Percentiles rank a stretch among this genome's conserved stretches.
phyloP scores from a whole-genome alignment of 2,329 filamentous ascomycete species.

The Aphanoascus verrucosus region DNA sequence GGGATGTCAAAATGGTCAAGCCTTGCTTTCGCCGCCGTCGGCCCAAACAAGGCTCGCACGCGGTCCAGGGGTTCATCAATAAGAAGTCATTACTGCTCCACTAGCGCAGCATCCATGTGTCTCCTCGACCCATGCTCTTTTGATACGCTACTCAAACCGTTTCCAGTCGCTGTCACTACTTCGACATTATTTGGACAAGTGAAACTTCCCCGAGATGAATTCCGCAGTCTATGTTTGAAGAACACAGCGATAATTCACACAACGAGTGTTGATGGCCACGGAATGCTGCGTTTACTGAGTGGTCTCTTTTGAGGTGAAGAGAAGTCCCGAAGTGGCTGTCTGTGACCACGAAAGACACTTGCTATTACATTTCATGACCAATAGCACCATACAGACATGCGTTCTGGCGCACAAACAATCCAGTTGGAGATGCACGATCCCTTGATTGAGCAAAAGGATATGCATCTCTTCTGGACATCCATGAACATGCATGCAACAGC shows the following conservation, averaged over 20 bases:
- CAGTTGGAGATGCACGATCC: neutral
- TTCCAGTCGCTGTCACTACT: conserved; percentile 8
- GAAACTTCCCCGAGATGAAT: conserved; percentile 8
- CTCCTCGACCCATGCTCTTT: conserved; percentile 3
- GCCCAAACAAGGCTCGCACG: conserved; percentile 5
- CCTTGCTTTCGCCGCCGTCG: conserved; percentile 4
- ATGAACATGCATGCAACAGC: neutral
- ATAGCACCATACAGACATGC: too few relatives aligned
- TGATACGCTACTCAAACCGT: conserved; percentile 11
- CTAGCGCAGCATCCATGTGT: conserved; percentile 7
- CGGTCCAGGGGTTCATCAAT: conserved; percentile 8
- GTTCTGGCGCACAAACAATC: too few relatives aligned
- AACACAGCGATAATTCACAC: conserved; percentile 2
- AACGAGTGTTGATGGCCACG: neutral
- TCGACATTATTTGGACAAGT: conserved; percentile 3
- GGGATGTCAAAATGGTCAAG: conserved; percentile 11
- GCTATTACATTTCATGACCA: neutral
- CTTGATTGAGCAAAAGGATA: neutral
- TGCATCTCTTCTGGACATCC: neutral
- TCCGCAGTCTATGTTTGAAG: conserved; percentile 6
- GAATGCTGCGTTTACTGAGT: neutral
- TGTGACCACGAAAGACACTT: neutral
- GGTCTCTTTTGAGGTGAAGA: neutral
- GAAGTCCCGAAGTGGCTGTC: neutral
- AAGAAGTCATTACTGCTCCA: conserved; percentile 1